Conservation (phyloP, 2,329 filamentous ascomycete genomes). For the Phoma sp. region DNA sequence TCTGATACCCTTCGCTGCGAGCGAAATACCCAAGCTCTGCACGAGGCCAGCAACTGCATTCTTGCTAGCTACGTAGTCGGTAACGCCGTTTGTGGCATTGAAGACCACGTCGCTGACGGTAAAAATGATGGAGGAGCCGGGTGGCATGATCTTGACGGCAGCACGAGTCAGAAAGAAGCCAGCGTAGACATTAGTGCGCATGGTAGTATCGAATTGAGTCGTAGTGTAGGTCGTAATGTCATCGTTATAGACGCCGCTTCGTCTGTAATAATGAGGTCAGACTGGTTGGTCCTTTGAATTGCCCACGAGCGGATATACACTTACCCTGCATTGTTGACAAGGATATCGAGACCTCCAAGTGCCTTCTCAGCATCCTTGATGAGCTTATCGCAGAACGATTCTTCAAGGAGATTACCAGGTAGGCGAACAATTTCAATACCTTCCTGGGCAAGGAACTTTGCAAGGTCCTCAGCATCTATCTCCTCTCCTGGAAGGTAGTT, state of each 20-base stretch:
- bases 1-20: constrained; percentile 71
- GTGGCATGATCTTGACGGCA: not conserved
- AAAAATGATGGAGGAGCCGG: constrained; percentile 64
- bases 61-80: constrained; percentile 80
- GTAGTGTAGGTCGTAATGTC: constrained; percentile 63
- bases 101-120: constrained; percentile 76
- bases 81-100: constrained; percentile 73
- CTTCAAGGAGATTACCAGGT: constrained; percentile 65
- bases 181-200: constrained; percentile 65
- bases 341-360: constrained; percentile 72
- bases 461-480: constrained; percentile 75
- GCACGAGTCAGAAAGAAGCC: not conserved
- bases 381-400: constrained; percentile 71
- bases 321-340: constrained; percentile 25
- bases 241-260: constrained; percentile 24
- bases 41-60: constrained; percentile 81
- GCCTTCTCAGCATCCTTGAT: constrained; percentile 69
- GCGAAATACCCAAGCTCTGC: constrained; percentile 75
- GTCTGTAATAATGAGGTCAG: too few species aligned
- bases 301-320: too few species aligned
- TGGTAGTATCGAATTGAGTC: constrained; percentile 62
- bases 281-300: too few species aligned
- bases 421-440: constrained; percentile 52
- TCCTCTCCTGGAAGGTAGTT: constrained; percentile 77
- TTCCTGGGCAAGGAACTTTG: constrained; percentile 71